Evolutionary conservation across 2,329 filamentous ascomycete genomes (phyloP).

Genomic region (Ophiostoma sp.): DNA sequence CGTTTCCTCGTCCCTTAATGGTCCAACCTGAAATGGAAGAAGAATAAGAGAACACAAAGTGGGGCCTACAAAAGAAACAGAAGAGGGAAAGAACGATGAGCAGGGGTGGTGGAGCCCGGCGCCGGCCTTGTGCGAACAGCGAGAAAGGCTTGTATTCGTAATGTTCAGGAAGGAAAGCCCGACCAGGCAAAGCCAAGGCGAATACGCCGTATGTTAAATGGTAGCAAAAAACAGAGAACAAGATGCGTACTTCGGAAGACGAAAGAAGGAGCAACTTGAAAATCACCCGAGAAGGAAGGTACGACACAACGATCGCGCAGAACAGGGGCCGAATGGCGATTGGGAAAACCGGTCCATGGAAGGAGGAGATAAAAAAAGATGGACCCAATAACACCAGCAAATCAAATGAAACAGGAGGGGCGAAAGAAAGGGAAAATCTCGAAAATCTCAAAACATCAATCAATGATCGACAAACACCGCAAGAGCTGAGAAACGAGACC

Average conservation of each 20-base stretch:
- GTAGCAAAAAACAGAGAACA: background rate
- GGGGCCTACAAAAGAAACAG: background rate
- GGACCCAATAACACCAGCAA: background rate
- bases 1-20: background rate
- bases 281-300: slow-evolving; percentile 5
- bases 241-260: background rate
- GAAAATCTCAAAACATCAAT: background rate
- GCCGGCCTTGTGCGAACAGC: background rate
- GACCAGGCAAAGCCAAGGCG: background rate
- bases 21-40: background rate
- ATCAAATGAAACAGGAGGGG: background rate
- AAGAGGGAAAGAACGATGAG: background rate
- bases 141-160: too few species aligned
- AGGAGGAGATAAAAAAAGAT: background rate
- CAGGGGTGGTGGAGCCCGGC: background rate
- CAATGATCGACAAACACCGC: background rate
- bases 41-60: too few species aligned
- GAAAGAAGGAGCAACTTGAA: background rate
- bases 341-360: background rate
- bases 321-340: background rate
- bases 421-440: background rate
- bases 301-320: background rate
- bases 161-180: background rate
- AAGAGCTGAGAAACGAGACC: background rate
- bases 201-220: background rate